phyloP scores from a whole-genome alignment of 2,329 filamentous ascomycete species.

The Verruconis gallopava region DNA sequence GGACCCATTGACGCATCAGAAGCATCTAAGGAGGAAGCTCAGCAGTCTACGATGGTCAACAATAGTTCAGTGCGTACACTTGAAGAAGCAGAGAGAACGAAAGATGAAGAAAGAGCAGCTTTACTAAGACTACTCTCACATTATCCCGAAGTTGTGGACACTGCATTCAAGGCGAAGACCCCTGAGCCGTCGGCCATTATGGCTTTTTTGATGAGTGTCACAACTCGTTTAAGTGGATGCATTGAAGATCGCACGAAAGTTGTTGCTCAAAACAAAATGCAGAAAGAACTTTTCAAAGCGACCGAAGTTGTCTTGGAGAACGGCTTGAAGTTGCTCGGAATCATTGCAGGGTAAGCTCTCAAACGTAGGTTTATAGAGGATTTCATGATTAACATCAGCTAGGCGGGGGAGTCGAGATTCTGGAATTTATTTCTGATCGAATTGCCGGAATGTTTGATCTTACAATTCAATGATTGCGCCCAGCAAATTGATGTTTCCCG shows the following conservation, averaged over 20 bases:
- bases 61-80: neutral
- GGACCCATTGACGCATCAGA: constrained; percentile 16
- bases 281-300: neutral
- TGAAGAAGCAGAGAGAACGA: neutral
- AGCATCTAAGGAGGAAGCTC: constrained; percentile 16
- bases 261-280: neutral
- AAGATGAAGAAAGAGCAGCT: constrained; percentile 10
- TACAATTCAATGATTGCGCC: too few species aligned
- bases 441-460: too few species aligned
- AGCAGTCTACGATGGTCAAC: too few species aligned
- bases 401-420: neutral
- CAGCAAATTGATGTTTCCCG: too few species aligned
- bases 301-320: neutral
- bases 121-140: constrained; percentile 19
- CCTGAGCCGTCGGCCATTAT: constrained; percentile 20
- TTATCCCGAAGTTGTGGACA: constrained; percentile 20
- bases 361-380: neutral
- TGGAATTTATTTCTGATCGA: neutral
- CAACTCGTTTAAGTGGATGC: constrained; percentile 17
- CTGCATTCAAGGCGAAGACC: constrained; percentile 16
- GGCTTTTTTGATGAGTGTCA: constrained; percentile 18
- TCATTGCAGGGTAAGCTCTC: neutral
- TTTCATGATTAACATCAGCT: neutral
- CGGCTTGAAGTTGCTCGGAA: neutral
- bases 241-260: constrained; percentile 9